Evolutionary conservation across 257 asterid species (phyloP), one percentile per base, ranked within the genome.

Genomic region (Solanum arcanum): DNA sequence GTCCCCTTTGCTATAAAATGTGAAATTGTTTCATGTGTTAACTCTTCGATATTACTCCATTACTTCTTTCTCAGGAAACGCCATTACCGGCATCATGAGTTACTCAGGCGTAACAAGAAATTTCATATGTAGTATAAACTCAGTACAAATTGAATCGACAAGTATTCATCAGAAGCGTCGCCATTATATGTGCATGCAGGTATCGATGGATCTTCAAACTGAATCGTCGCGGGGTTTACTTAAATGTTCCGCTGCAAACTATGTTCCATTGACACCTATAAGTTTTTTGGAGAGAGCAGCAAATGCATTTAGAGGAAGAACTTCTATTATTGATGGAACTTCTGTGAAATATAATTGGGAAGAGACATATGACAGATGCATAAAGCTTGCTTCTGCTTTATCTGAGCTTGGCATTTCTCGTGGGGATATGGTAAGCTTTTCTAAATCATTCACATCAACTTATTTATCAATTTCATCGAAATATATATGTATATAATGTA

Each of bases 211-310:
- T 29, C 27, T 9, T 0, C 84, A 27, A 29, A 27, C 25, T 5
- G 68, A 10, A 59, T 3, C 84, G 16, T 76, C 14, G 60, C 23
- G 5, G 11, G 85, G 92, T 37, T 27, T 88, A 6, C 15, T 89
- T 12, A 78, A 89, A 21, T 86, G 91, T 77, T 83, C 62, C 16
- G 0, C 88, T 7, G 92, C 87, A 18, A 91, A 91, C 47, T 86
- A 89, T 73, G 89, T 62, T 88, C 92, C 92, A 44, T 35, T 91
- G 83, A 60, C 92, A 18, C 92, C 92, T 9, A 89, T 91, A 60
- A 91, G 90, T 84, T 91, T 91, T 62, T 86, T 91, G 86, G 90
- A 88, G 52, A 88, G 92, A 78, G 87, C 92, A 27, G 92, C 90
- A 4, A 91, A 89, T 88, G 88, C 84, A 7, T 91, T 87, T 31